Conservation (phyloP, 2,329 filamentous ascomycete genomes). For the Nemania sp. region DNA sequence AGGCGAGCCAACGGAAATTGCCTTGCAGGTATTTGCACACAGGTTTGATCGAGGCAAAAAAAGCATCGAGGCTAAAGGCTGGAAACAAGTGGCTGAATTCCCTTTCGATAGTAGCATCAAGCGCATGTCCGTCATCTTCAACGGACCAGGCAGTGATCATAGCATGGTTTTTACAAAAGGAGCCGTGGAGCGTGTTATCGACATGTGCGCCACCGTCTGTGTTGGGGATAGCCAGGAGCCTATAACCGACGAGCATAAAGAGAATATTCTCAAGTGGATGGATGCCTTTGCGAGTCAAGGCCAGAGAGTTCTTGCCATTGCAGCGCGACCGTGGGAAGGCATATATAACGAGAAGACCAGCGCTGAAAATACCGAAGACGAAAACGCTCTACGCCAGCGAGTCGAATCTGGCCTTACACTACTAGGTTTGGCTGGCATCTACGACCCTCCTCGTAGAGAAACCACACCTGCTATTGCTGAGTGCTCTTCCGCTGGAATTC, state of each 20-base stretch:
- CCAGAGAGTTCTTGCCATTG: constrained; percentile 73
- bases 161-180: constrained; percentile 66
- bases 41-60: constrained; percentile 67
- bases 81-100: constrained; percentile 70
- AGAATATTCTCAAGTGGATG: constrained; percentile 57
- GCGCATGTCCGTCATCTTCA: constrained; percentile 78
- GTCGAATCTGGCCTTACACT: constrained; percentile 74
- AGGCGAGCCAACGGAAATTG: constrained; percentile 76
- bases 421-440: constrained; percentile 82
- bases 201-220: constrained; percentile 57
- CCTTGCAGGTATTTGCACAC: constrained; percentile 74
- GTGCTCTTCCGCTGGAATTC: constrained; percentile 74
- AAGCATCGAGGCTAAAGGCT: constrained; percentile 55
- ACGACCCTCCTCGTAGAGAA: constrained; percentile 83
- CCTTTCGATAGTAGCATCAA: constrained; percentile 81
- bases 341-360: constrained; percentile 45
- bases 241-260: constrained; percentile 57
- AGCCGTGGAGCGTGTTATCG: constrained; percentile 64
- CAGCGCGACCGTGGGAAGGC: constrained; percentile 64
- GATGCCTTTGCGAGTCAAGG: constrained; percentile 66
- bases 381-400: constrained; percentile 57
- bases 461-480: constrained; percentile 73
- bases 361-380: constrained; percentile 38
- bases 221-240: constrained; percentile 47
- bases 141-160: constrained; percentile 49